These are phyloP conservation scores for Taphrina deformans DNA, from an alignment of 1,139 yeast genomes.

Conservation along the genomic window DNA sequence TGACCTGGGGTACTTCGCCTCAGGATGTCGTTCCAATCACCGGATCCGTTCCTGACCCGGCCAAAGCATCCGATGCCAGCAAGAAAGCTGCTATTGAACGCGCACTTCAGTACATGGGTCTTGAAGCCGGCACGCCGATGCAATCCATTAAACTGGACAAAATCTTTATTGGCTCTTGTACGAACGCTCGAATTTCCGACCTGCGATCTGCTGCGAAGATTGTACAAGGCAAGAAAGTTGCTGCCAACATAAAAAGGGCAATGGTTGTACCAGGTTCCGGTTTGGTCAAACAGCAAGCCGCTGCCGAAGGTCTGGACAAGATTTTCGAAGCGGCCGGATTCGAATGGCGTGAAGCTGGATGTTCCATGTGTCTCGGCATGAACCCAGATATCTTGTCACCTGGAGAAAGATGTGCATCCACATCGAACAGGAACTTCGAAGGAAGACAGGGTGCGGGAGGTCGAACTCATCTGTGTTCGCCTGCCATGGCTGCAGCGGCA, in stretches of 20 bases:
- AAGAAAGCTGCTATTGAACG: constrained; percentile 83
- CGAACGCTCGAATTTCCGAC: constrained; percentile 96
- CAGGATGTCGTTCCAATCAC: constrained; percentile 97
- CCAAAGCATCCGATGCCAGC: constrained; percentile 65
- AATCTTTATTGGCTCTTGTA: constrained; percentile 96
- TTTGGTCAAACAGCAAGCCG: constrained; percentile 87
- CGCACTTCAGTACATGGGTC: constrained; percentile 89
- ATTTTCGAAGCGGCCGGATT: constrained; percentile 89
- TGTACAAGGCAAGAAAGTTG: constrained; percentile 86
- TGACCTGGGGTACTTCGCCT: constrained; percentile 99
- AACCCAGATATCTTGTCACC: constrained; percentile 95
- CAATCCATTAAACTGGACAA: constrained; percentile 75
- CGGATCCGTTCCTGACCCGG: constrained; percentile 86
- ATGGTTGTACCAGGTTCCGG: constrained; percentile 98
- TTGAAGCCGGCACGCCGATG: constrained; percentile 77
- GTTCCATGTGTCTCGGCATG: constrained; percentile 99
- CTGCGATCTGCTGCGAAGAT: constrained; percentile 92
- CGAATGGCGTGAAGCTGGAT: constrained; percentile 99
- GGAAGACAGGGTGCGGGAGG: constrained; percentile 98
- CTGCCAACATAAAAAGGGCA: constrained; percentile 74
- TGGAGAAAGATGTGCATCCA: constrained; percentile 95
- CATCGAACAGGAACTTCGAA: constrained; percentile 96
- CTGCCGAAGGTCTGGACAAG: constrained; percentile 88
- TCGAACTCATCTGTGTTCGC: constrained; percentile 97
- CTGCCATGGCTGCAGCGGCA: constrained; percentile 99